Evolutionary conservation across 164 flowering plant species (phyloP).

Genomic region (Chloranthus sessilifolius): DNA sequence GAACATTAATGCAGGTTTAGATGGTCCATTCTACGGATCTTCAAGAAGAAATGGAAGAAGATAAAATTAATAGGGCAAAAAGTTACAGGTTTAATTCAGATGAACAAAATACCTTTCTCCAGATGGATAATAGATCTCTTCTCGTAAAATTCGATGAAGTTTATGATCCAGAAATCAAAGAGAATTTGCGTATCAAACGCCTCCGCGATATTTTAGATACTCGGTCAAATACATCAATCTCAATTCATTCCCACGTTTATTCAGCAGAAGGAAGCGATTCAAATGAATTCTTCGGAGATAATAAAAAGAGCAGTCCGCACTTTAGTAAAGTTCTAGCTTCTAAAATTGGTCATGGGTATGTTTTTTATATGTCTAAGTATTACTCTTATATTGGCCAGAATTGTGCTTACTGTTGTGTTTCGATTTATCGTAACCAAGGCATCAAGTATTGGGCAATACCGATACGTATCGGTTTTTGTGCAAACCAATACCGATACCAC

Average conservation of each 20-base stretch:
- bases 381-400: no score
- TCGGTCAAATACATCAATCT: slow-evolving; percentile 36
- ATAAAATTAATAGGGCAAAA: slow-evolving; percentile 4
- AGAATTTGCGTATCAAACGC: slow-evolving; percentile 28
- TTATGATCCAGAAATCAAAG: neutral
- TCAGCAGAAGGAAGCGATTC: slow-evolving; percentile 22
- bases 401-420: no score
- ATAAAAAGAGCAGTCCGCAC: slow-evolving; percentile 1
- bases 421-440: no score
- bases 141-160: slow-evolving; percentile 10
- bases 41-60: slow-evolving; percentile 14
- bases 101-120: slow-evolving; percentile 1
- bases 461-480: no score
- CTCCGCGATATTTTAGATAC: slow-evolving; percentile 47
- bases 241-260: slow-evolving; percentile 20
- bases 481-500: no score
- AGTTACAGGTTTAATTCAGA: slow-evolving; percentile 7
- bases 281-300: slow-evolving; percentile 24
- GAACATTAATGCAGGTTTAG: slow-evolving; percentile 30
- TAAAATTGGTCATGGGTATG: slow-evolving; percentile 26
- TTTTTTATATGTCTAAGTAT: slow-evolving; percentile 6
- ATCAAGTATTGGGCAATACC: no score
- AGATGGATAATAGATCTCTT: slow-evolving; percentile 14
- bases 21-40: slow-evolving; percentile 37
- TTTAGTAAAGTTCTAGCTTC: slow-evolving; percentile 9